Evolutionary conservation across 1,284 basidiomycete species (phyloP).

Genomic region (Ustilago trichophora): DNA sequence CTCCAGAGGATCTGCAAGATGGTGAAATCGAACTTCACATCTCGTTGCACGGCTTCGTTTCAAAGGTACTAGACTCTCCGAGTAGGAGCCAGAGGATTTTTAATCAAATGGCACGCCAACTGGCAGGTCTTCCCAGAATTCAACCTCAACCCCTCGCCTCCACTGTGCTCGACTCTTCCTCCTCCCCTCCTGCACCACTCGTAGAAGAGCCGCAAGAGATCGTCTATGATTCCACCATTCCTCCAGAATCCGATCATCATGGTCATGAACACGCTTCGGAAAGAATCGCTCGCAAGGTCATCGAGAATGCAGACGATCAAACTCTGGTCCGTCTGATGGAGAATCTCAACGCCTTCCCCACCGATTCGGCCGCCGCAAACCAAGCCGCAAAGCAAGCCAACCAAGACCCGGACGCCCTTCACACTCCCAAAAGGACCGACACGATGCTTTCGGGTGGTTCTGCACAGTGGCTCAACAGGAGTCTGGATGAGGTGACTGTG

Average conservation of each 20-base stretch:
- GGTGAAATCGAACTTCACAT: constrained; percentile 49
- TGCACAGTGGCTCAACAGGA: constrained; percentile 43
- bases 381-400: constrained; percentile 15
- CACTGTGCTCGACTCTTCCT: constrained; percentile 15
- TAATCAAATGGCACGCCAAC: constrained; percentile 50
- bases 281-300: constrained; percentile 32
- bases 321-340: constrained; percentile 47
- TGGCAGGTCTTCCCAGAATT: constrained; percentile 39
- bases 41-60: constrained; percentile 33
- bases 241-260: not conserved
- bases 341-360: constrained; percentile 48
- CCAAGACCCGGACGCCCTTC: not conserved
- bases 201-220: constrained; percentile 39
- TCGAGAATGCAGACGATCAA: constrained; percentile 45
- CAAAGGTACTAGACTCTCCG: constrained; percentile 26
- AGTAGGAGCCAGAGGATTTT: constrained; percentile 46
- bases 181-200: constrained; percentile 15
- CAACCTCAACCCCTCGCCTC: constrained; percentile 13
- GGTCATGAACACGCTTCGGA: constrained; percentile 19
- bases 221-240: no score
- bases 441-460: constrained; percentile 37
- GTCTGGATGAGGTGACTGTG: constrained; percentile 44
- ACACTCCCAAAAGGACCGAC: constrained; percentile 20
- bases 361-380: constrained; percentile 34
- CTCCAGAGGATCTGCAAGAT: constrained; percentile 44